Conservation (phyloP, 371 early-diverging fungal genomes). For the Mucor indicus region DNA sequence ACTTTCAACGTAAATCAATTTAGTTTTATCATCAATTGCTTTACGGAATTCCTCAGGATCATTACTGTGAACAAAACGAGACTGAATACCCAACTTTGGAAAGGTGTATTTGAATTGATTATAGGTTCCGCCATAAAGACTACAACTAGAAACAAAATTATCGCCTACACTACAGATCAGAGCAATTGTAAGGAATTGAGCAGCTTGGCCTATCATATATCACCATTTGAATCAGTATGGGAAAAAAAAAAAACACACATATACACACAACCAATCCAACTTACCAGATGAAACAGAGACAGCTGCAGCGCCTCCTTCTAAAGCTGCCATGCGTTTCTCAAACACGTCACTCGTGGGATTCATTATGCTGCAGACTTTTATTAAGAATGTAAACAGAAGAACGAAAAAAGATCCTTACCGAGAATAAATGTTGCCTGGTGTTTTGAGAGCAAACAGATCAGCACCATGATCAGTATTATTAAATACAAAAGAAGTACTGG, state of each 20-base stretch:
- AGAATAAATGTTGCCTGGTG: slow-evolving; percentile 73
- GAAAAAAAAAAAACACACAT: slow-evolving; percentile 20
- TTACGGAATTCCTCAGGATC: slow-evolving; percentile 58
- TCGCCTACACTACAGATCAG: slow-evolving; percentile 76
- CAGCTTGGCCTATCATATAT: slow-evolving; percentile 73
- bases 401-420: slow-evolving; percentile 24
- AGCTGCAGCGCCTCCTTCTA: slow-evolving; percentile 77
- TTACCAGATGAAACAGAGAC: slow-evolving; percentile 46
- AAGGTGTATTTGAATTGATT: slow-evolving; percentile 84
- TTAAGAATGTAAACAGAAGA: no score
- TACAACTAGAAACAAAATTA: slow-evolving; percentile 78
- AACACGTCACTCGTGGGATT: slow-evolving; percentile 87
- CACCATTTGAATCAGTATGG: no score
- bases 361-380: no score
- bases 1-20: slow-evolving; percentile 83
- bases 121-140: slow-evolving; percentile 86
- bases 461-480: slow-evolving; percentile 74
- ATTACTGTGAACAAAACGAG: slow-evolving; percentile 73
- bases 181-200: slow-evolving; percentile 77
- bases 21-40: slow-evolving; percentile 81
- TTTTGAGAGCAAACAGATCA: slow-evolving; percentile 66
- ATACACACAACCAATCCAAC: background rate
- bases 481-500: slow-evolving; percentile 78
- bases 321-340: slow-evolving; percentile 82
- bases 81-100: slow-evolving; percentile 78